These are phyloP conservation scores for Nakazawaea holstii DNA, from an alignment of 805 yeast genomes.

Conservation along the genomic window DNA sequence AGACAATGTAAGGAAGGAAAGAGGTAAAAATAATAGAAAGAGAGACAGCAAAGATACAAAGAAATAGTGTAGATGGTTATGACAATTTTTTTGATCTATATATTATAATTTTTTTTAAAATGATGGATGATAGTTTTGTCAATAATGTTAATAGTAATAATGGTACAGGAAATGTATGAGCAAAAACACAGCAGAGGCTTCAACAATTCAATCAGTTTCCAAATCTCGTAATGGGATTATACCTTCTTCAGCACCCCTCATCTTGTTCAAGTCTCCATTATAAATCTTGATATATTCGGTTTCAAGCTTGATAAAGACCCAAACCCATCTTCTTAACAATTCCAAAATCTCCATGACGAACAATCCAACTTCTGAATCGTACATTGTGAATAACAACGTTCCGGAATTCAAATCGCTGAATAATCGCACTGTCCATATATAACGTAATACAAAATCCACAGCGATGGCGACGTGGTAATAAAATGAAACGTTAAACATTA, in stretches of 20 bases:
- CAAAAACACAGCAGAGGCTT: slow-evolving; percentile 26
- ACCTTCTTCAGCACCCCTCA: slow-evolving; percentile 8
- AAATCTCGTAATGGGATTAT: slow-evolving; percentile 1
- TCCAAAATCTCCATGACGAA: slow-evolving; percentile 70
- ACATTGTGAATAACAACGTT: slow-evolving; percentile 20
- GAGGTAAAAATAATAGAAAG: slow-evolving; percentile 20
- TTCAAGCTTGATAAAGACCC: slow-evolving; percentile 85
- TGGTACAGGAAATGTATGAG: slow-evolving; percentile 12
- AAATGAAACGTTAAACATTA: slow-evolving; percentile 23
- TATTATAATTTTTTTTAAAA: no score
- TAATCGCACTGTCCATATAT: slow-evolving; percentile 66
- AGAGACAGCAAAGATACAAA: background rate
- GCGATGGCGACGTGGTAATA: slow-evolving; percentile 54
- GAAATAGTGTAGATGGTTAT: background rate
- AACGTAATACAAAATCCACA: slow-evolving; percentile 63
- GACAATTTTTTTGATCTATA: no score
- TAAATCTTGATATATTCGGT: slow-evolving; percentile 48
- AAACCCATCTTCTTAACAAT: slow-evolving; percentile 76
- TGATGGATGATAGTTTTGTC: no score
- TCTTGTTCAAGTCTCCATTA: slow-evolving; percentile 6
- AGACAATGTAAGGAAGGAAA: slow-evolving; percentile 41
- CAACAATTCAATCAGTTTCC: background rate
- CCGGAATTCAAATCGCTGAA: slow-evolving; percentile 17
- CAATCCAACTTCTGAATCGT: slow-evolving; percentile 51
- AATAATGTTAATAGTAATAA: no score